Evolutionary conservation across 2,329 filamentous ascomycete species (phyloP).

Genomic region (Aspergillus brunneoviolaceus): DNA sequence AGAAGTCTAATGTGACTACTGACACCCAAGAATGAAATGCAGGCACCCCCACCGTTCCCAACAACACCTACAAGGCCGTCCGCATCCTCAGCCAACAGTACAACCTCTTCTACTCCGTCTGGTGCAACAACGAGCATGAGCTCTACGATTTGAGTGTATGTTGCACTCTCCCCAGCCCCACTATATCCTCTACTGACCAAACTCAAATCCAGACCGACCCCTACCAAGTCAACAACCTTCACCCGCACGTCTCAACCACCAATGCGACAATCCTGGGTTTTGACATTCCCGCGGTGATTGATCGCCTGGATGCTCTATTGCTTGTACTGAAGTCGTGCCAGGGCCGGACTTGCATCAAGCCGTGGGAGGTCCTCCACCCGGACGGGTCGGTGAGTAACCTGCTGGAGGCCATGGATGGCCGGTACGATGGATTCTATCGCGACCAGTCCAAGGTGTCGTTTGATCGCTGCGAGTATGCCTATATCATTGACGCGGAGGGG

Average conservation of each 20-base stretch:
- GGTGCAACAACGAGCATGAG: slow-evolving; percentile 37
- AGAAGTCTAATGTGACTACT: too few relatives aligned
- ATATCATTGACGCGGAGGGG: slow-evolving; percentile 38
- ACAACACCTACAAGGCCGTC: slow-evolving; percentile 20
- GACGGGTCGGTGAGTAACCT: slow-evolving; percentile 30
- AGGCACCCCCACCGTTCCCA: neutral
- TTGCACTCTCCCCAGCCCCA: neutral
- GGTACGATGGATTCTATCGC: slow-evolving; percentile 36
- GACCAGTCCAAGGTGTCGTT: slow-evolving; percentile 35
- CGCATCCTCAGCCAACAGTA: slow-evolving; percentile 29
- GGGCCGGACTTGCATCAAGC: slow-evolving; percentile 34
- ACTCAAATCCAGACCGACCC: slow-evolving; percentile 1
- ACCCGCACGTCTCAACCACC: neutral
- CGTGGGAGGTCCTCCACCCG: slow-evolving; percentile 40
- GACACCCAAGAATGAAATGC: neutral
- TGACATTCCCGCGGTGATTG: neutral
- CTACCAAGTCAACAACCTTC: slow-evolving; percentile 3
- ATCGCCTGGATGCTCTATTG: slow-evolving; percentile 1
- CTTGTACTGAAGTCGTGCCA: slow-evolving; percentile 27
- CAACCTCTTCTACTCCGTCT: slow-evolving; percentile 37
- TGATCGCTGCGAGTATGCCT: slow-evolving; percentile 36
- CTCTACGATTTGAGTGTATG: slow-evolving; percentile 29
- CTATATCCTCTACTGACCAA: neutral
- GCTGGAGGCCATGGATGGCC: slow-evolving; percentile 30
- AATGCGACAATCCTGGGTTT: neutral